phyloP scores from a whole-genome alignment of 495 filamentous ascomycete species.

The Aspergillus mulundensis region DNA sequence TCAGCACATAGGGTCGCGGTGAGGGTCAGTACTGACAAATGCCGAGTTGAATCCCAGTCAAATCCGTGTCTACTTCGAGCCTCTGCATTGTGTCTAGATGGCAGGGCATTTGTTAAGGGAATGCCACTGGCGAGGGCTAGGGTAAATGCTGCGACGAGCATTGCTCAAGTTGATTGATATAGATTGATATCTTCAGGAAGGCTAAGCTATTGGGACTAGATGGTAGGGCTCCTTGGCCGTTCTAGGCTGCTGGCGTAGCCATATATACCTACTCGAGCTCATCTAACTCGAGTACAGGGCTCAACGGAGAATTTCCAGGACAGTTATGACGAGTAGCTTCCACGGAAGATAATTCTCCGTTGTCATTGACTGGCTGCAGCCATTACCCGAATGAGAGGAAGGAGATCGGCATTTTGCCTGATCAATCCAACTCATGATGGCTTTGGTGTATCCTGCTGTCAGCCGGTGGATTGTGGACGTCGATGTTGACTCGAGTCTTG shows the following conservation, averaged over 20 bases:
- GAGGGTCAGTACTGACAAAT: slow-evolving; percentile 23
- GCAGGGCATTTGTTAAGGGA: slow-evolving; percentile 4
- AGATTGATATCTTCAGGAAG: neutral
- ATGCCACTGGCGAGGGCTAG: slow-evolving; percentile 9
- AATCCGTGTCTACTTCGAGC: slow-evolving; percentile 15
- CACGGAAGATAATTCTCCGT: slow-evolving; percentile 22
- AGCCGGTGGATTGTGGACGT: neutral
- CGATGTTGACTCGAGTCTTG: no score
- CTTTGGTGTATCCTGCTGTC: neutral
- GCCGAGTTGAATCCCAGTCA: slow-evolving; percentile 29
- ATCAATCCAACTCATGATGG: neutral
- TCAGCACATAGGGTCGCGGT: no score
- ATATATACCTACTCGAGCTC: slow-evolving; percentile 3
- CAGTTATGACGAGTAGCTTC: neutral
- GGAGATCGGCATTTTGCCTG: neutral
- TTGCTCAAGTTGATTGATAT: slow-evolving; percentile 3
- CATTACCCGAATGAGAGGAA: neutral
- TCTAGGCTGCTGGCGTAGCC: neutral
- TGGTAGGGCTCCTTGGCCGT: neutral
- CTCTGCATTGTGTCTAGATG: neutral
- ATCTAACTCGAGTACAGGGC: neutral
- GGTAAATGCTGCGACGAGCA: slow-evolving; percentile 5
- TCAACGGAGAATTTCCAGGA: slow-evolving; percentile 12
- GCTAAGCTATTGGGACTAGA: neutral
- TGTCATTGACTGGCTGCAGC: neutral